Conservation (phyloP, 768 basidiomycete genomes). For the Hirschioporus abietinus region DNA sequence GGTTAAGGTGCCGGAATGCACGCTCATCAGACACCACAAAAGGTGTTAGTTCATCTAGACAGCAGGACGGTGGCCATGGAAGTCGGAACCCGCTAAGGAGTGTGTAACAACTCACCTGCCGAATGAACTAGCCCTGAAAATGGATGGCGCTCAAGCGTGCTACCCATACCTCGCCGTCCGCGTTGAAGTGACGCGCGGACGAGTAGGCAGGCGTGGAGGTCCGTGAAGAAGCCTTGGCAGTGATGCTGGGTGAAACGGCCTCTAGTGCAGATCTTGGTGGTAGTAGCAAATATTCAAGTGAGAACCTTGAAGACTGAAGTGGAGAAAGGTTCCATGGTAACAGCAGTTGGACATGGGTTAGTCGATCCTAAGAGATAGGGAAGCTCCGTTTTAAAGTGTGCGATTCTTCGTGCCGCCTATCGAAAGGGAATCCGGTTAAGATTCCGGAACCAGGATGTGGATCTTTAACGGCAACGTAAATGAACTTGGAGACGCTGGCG, state of each 20-base stretch:
- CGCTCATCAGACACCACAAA: slow-evolving; percentile 19
- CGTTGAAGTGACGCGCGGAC: slow-evolving; percentile 64
- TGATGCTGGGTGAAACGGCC: slow-evolving; percentile 69
- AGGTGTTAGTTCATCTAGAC: slow-evolving; percentile 85
- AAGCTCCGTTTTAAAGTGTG: slow-evolving; percentile 66
- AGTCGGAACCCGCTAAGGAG: slow-evolving; percentile 83
- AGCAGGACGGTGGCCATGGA: slow-evolving; percentile 87
- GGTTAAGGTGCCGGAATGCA: slow-evolving; percentile 31
- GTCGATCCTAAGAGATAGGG: slow-evolving; percentile 79
- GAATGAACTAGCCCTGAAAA: slow-evolving; percentile 90
- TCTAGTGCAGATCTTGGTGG: slow-evolving; percentile 86
- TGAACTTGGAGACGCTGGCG: slow-evolving; percentile 39
- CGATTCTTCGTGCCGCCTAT: slow-evolving; percentile 60
- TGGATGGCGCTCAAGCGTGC: slow-evolving; percentile 86
- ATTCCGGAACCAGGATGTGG: slow-evolving; percentile 75
- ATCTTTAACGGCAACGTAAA: slow-evolving; percentile 66
- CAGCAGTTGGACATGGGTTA: slow-evolving; percentile 84
- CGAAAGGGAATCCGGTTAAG: slow-evolving; percentile 77
- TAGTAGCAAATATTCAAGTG: slow-evolving; percentile 87
- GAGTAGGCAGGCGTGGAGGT: slow-evolving; percentile 79
- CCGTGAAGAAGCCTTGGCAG: slow-evolving; percentile 75
- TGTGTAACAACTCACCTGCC: slow-evolving; percentile 88
- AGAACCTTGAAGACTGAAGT: slow-evolving; percentile 85
- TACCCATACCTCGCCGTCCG: slow-evolving; percentile 81
- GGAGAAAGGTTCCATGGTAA: slow-evolving; percentile 86